phyloP scores from a whole-genome alignment of 495 filamentous ascomycete species.

The Cladorrhinum samala region DNA sequence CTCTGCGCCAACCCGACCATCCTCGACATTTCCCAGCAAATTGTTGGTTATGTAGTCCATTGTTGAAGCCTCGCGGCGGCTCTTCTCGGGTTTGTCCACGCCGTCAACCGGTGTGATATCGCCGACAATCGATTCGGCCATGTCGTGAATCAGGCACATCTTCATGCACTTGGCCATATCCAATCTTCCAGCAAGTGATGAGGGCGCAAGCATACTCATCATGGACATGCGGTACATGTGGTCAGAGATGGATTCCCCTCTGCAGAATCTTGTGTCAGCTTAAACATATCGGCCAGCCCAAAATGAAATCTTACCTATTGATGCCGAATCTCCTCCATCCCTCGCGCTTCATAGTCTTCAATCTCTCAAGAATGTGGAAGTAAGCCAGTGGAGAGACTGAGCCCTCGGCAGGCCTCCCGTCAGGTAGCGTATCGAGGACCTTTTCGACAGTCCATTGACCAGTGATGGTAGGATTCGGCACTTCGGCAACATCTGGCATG shows the following conservation, averaged over 20 bases:
- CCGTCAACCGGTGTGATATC: conserved; percentile 91
- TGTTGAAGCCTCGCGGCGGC: conserved; percentile 71
- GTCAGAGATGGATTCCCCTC: conserved; percentile 82
- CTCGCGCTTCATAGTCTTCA: conserved; percentile 94
- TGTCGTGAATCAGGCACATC: conserved; percentile 94
- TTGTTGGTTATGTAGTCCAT: conserved; percentile 79
- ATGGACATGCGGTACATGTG: conserved; percentile 99
- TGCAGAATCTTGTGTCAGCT: conserved; percentile 16
- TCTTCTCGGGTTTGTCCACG: conserved; percentile 69
- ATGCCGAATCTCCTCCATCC: conserved; percentile 90
- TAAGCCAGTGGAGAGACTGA: conserved; percentile 76
- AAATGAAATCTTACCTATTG: conserved; percentile 32
- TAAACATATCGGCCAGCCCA: not conserved
- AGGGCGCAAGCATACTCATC: conserved; percentile 88
- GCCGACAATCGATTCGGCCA: conserved; percentile 91
- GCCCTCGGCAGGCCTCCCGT: conserved; percentile 47
- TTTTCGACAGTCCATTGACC: conserved; percentile 47
- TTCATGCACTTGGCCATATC: conserved; percentile 80
- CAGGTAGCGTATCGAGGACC: conserved; percentile 37
- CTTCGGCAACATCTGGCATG: conserved; percentile 20
- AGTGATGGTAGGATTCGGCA: conserved; percentile 29
- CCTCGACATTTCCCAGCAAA: conserved; percentile 68
- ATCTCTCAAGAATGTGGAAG: conserved; percentile 84
- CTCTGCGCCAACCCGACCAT: conserved; percentile 57
- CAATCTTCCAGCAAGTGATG: conserved; percentile 58